Conservation (phyloP, 2,329 filamentous ascomycete genomes). For the Paraphaeosphaeria minitans region DNA sequence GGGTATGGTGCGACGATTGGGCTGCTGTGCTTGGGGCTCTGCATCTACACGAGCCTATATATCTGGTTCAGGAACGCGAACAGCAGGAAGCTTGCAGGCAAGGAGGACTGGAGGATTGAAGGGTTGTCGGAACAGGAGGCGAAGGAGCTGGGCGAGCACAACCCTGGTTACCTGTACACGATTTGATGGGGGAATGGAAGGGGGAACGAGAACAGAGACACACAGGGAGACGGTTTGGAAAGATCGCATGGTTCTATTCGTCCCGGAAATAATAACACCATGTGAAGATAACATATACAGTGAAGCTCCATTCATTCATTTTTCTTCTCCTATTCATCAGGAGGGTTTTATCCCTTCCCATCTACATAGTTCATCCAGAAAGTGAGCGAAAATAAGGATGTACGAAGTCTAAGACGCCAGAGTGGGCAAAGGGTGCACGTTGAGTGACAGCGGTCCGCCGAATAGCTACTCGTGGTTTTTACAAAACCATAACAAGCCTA, state of each 20-base stretch:
- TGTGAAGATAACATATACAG: constrained; percentile 6
- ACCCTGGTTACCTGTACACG: constrained; percentile 32
- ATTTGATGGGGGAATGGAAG: constrained; percentile 12
- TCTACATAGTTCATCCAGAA: constrained; percentile 27
- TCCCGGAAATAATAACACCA: constrained; percentile 4
- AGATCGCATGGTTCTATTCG: constrained; percentile 3
- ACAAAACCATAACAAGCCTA: not conserved
- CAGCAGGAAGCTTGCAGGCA: constrained; percentile 27
- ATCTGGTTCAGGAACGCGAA: constrained; percentile 30
- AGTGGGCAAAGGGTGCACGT: not conserved
- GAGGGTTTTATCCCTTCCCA: not conserved
- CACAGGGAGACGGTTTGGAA: not conserved
- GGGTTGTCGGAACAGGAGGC: constrained; percentile 31
- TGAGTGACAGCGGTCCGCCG: no score
- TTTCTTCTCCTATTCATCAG: constrained; percentile 3
- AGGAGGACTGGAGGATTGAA: constrained; percentile 31
- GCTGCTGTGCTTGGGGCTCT: constrained; percentile 22
- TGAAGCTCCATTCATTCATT: not conserved
- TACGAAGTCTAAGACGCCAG: not conserved
- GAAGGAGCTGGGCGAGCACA: constrained; percentile 32
- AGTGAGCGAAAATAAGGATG: constrained; percentile 20
- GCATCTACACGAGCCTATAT: constrained; percentile 25
- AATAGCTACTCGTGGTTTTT: no score
- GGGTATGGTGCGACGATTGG: constrained; percentile 33
- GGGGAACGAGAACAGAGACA: not conserved